Conservation (phyloP, 176 grass and related monocot genomes). For the Paspalum notatum region DNA sequence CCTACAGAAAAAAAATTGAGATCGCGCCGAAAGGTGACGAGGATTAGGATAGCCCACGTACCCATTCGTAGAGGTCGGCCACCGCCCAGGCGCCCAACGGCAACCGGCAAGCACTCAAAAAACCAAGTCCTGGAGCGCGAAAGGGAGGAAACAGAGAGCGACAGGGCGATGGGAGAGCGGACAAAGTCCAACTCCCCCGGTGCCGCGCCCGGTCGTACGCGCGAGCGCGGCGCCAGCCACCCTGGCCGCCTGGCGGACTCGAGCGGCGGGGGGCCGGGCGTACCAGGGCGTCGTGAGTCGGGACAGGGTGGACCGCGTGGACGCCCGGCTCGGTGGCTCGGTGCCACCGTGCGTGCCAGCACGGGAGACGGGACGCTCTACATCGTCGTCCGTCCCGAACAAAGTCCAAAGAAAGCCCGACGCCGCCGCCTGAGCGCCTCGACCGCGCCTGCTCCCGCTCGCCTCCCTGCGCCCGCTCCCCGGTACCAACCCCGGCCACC, state of each 20-base stretch:
- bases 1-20: neutral
- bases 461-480: too few species aligned
- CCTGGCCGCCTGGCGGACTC: neutral
- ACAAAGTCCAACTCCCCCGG: constrained; percentile 11
- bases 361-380: neutral
- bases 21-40: constrained; percentile 42
- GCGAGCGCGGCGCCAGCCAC: constrained; percentile 4
- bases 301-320: constrained; percentile 12
- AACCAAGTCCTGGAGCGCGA: neutral
- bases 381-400: too few species aligned
- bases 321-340: neutral
- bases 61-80: constrained; percentile 17
- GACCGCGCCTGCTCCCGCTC: too few species aligned
- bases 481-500: too few species aligned
- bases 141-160: neutral
- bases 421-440: too few species aligned
- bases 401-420: too few species aligned
- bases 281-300: neutral
- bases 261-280: neutral
- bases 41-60: constrained; percentile 26
- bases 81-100: constrained; percentile 19
- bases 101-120: neutral
- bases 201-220: neutral
- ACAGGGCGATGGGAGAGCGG: constrained; percentile 11
- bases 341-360: neutral